Base-by-base conservation (phyloP, 441 rosid genomes). In the Melastoma candidum region DNA sequence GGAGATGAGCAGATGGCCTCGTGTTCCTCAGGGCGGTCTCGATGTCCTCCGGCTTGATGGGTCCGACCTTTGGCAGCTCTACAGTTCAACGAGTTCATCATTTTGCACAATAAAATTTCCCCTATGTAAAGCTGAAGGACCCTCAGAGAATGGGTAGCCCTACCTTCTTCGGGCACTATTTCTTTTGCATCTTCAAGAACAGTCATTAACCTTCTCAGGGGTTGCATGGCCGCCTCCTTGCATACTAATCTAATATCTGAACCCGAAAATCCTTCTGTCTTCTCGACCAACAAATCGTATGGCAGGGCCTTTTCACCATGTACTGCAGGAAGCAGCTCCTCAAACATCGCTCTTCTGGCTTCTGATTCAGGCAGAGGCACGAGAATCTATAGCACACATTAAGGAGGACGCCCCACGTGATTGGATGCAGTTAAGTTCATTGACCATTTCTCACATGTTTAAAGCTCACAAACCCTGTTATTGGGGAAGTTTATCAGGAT, bases 151-250 rank as follows among this genome's bases (percentile, higher is more conserved):
- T 41, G 63, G 53, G 59, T 58, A 12, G 26, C 56, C 22, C 64
- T 81, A 92, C 98, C 94, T 2, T 87, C 82, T 65, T 87, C 96
- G 12, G 94, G 82, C 58, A 77, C 74, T 46, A 68, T 17, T 3
- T 80, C 98, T 56, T 49, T 66, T 41, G 57, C 69, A 56, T 73
- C 76, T 74, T 84, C 98, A 29, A 92, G 85, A 11, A 64, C 49
- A 11, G 68, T 54, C 82, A 92, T 75, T 46, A 87, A 51, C 47
- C 96, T 92, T 65, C 96, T 73, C 60, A 87, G 26, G n/a, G 96
- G 98, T 64, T 85, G 98, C 98, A 92, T 92, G 0, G 97, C 94
- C 36, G 87, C 81, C 74, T 92, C 97, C 79, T 92, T 92, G 68
- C 94, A 85, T 55, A 92, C 74, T 56, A 92, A 69, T 54, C 97